Base-by-base conservation (phyloP, 2,329 filamentous ascomycete genomes). In the Phialophora chinensis region DNA sequence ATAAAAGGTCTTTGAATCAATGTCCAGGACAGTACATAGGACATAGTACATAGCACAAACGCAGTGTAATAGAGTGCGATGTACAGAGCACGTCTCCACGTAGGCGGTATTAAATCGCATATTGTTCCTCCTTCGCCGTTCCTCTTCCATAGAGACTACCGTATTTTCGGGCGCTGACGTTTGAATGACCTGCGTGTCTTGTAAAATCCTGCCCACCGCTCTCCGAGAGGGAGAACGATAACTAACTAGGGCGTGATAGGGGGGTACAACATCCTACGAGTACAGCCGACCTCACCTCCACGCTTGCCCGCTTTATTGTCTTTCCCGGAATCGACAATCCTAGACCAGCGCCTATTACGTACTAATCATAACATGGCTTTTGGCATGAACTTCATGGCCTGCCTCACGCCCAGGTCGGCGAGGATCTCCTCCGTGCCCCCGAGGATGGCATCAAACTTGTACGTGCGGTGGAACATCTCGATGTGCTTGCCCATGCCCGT, bases 371-470 rank as follows among this genome's bases (percentile, higher is more conserved):
- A 77, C 85, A 91, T 92, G 27, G 90, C 87, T 81, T 94, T 94
- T 29, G 92, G 92, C 83, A 96, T 93, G 70, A 87, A 85, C 78
- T 89, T 91, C 84, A 95, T 88, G 23, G 92, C 92, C 76, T 92
- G 90, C 17, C 90, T 79, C 2, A 92, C 84, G 1, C 87, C 87
- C 44, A 92, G 78, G 77, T 92, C 90, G 4, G 91, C 79, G 78
- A 92, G 81, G 0, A 92, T 89, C 75, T 92, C 90, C 75, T 92
- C 90, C 1, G 86, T 88, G 1, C 90, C 90, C 59, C 90, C 90
- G 0, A 88, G 88, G 57, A 90, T 88, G 25, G 89, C 85, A 76
- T 62, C 86, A 77, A 3, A 84, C 80, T 7, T 85, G 0, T 90
- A 87, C 72, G 90, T 88, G 27, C 87, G 82, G 63, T 59, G 86